Evolutionary conservation across 1,139 yeast genomes (phyloP), one percentile per base, ranked within the genome.

Genomic region (Lodderomyces metapsilosis): DNA sequence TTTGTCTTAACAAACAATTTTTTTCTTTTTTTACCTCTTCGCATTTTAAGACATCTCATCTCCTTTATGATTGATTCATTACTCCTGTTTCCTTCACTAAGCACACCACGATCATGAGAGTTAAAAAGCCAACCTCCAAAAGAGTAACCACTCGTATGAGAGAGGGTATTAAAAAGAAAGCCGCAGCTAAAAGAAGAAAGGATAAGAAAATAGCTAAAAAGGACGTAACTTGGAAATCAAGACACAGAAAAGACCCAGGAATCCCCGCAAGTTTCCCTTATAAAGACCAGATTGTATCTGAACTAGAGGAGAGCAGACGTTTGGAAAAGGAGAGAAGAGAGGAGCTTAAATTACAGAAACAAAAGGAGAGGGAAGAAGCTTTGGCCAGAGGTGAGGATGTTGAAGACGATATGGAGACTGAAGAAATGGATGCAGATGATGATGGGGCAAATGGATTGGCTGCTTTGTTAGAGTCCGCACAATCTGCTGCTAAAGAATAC

Each of bases 201-300:
- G 86, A 86, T 60, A 79, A 76, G 54, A 92, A 92, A 67, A 53
- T 64, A 16, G 78, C 95, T 25, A 92, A 92, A 76, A 89, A 80
- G 61, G 97, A 91, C 61, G 80, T 80, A 6, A 91, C 98, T 11
- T 92, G 98, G 98, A 88, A 80, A 62, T 86, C 96, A 27, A 81
- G 84, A 59, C 67, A 69, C 45, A 80, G 80, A 57, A 91, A 87
- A 66, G 97, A 89, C 61, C 91, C 91, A 7, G 97, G 97, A 52
- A 92, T 92, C 54, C 99, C 99, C 43, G 73, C 95, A 38, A 83
- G 84, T 53, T 92, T 89, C 76, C 98, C 98, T 27, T 91, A 88
- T 70, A 92, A 91, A 64, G 95, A 87, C 51, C 77, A 79, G 63
- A 80, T 92, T 46, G 68, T 92, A 49, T 78, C 74, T 46, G 94